These are phyloP conservation scores for Tillandsia leiboldiana DNA, from an alignment of 176 grass and related monocot genomes.

Conservation along the genomic window DNA sequence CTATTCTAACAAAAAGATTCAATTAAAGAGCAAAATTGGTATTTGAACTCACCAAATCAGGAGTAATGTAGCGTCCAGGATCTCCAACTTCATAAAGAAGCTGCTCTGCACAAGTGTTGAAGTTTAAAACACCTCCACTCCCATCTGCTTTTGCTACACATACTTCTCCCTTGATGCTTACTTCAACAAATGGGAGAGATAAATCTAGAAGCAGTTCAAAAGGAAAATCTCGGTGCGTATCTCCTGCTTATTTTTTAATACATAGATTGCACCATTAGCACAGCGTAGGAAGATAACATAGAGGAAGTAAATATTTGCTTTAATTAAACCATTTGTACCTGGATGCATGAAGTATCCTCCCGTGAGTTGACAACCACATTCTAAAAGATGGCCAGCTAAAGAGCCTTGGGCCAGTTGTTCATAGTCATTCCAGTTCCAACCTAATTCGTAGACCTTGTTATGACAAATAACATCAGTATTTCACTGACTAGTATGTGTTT, in stretches of 20 bases:
- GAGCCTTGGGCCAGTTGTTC: constrained; percentile 62
- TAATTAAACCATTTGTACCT: constrained; percentile 29
- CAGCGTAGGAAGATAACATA: not conserved
- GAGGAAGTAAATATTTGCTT: not conserved
- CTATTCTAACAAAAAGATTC: constrained; percentile 16
- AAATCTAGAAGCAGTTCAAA: constrained; percentile 69
- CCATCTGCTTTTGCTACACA: constrained; percentile 56
- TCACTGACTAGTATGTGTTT: not conserved
- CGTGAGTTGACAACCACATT: constrained; percentile 96
- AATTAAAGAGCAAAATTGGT: constrained; percentile 12
- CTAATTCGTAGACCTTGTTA: constrained; percentile 82
- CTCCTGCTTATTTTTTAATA: constrained; percentile 54
- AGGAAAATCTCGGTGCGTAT: constrained; percentile 60
- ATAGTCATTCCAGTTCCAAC: constrained; percentile 77
- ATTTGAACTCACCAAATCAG: constrained; percentile 76
- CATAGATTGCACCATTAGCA: constrained; percentile 13
- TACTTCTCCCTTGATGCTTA: constrained; percentile 70
- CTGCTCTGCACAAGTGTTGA: constrained; percentile 75
- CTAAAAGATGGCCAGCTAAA: constrained; percentile 85
- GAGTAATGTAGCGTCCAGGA: constrained; percentile 75
- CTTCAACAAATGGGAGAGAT: constrained; percentile 87
- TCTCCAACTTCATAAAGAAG: constrained; percentile 91
- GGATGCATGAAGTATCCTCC: constrained; percentile 99
- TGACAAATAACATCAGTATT: constrained; percentile 2
- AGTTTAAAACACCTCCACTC: constrained; percentile 64